Base-by-base conservation (phyloP, 148 eudicot genomes). In the Pharnaceum exiguum region DNA sequence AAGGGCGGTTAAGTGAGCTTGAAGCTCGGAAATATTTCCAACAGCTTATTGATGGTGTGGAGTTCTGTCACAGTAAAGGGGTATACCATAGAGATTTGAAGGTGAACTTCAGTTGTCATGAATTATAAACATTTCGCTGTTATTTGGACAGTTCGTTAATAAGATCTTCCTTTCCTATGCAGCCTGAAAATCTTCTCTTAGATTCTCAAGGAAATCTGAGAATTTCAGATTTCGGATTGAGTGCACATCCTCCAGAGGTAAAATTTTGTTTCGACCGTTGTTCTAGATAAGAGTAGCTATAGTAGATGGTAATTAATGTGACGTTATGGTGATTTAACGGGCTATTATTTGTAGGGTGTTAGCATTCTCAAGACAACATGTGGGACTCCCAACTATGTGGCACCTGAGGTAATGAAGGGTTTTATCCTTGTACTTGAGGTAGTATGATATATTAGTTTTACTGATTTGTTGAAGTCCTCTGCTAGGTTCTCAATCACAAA, bases 321-420 rank as follows among this genome's bases (percentile, higher is more conserved):
- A 24, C 27, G 24, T 36, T 51, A n/a, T n/a, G n/a, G n/a, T n/a
- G n/a, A n/a, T n/a, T n/a, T n/a, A n/a, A n/a, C 59, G 42, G 55
- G 30, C 51, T 48, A 29, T 70, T 77, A 15, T 70, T 29, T 51
- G 33, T 58, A 88, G 96, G 99, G 99, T 47, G 93, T 88, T 44
- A 93, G 73, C 71, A 77, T 93, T 62, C 82, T 93, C 44, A 82
- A 76, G 65, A 93, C 99, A 26, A 93, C 99, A 15, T 93, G 99
- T 59, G 99, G 99, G 65, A 93, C 99, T 65, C 99, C 99, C 40
- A 93, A 93, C 60, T 93, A 93, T 71, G 90, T 93, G 68, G 96
- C 99, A 57, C 99, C 99, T 23, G 99, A 93, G 96, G 99, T 93
- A 78, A 66, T 53, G 44, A 39, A 12, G 16, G 28, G 45, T 32